Evolutionary conservation across 2,329 filamentous ascomycete genomes (phyloP), one percentile per base, ranked within the genome.

Genomic region (Xylariaceae sp.): DNA sequence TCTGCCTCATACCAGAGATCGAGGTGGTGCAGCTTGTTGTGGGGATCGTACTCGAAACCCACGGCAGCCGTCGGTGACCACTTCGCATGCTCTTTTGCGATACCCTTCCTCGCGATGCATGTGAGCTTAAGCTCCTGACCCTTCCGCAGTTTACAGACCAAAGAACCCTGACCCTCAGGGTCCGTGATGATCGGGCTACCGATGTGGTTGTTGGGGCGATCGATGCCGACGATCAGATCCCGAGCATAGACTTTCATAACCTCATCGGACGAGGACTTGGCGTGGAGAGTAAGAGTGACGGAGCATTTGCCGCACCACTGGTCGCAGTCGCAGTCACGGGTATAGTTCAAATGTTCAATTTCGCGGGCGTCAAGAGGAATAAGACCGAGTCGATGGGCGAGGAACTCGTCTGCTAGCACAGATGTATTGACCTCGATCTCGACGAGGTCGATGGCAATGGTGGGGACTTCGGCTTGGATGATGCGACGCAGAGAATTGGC

Each of bases 71-170:
- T 93, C 1, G 94, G 92, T 70, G 91, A 89, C 94, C 94, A 99
- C 76, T 99, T 99, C 8, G 94, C 90, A 75, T 99, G 94, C 74
- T 99, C 94, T 80, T 99, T 99, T 44, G 93, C 92, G 65, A 97
- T 97, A 1, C 94, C 94, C 81, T 97, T 97, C 81, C 96, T 97
- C 54, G 93, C 94, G 66, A 97, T 89, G 72, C 93, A 97, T 62
- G 85, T 89, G 71, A 99, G 84, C 73, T 91, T 88, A 62, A 99
- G 78, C 75, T 96, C 92, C 76, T 99, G 94, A 2, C 89, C 91
- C 71, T 88, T 88, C 60, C 93, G 83, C 71, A 99, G 78, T 80
- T 97, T 97, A 70, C 89, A 90, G 66, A 99, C 93, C 67, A 97
- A 81, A 50, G 88, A 85, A 1, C 94, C 94, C 59, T 89, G 84